Evolutionary conservation across 768 basidiomycete genomes (phyloP), one percentile per base, ranked within the genome.

Genomic region (Kwoniella dejecticola): DNA sequence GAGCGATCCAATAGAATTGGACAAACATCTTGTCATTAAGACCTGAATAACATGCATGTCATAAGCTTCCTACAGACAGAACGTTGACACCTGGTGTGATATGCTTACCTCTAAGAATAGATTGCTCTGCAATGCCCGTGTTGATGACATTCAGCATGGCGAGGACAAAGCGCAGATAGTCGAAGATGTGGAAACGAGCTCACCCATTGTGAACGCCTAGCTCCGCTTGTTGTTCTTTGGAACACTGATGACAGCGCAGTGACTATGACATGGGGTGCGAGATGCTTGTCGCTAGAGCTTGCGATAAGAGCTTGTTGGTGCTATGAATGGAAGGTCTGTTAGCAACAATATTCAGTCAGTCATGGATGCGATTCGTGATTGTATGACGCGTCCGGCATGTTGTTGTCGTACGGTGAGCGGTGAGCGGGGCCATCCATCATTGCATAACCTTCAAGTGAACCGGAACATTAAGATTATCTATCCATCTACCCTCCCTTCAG

Each of bases 1-100:
- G 17, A 21, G n/a, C 10, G 21, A 33, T 46, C 21, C 10, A 24
- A 3, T 6, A 30, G 0, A 24, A 31, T 66, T 29, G 46, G 5
- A 52, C 59, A 4, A 38, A 78, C 64, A 78, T 66, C 69, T 78
- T 78, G 54, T 78, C 75, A 67, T 78, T 78, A 52, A 78, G 69
- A 49, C 77, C 77, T 78, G 41, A 1, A 19, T 38, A 8, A 8
- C 33, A 8, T 33, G 36, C 15, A 27, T 47, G 12, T 53, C 21
- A 13, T 27, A 12, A 48, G 29, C 12, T n/a, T 50, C 41, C 38
- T 52, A 29, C 19, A 42, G 41, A 33, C 49, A 13, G 4, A 42
- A n/a, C 8, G 24, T 10, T 2, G 24, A 36, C 11, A 24, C 15
- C 12, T 47, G 19, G 19, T 12, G 5, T 17, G 3, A 10, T 6